These are phyloP conservation scores for Peronospora farinosa DNA, from an alignment of 352 stramenopile species.

Conservation along the genomic window DNA sequence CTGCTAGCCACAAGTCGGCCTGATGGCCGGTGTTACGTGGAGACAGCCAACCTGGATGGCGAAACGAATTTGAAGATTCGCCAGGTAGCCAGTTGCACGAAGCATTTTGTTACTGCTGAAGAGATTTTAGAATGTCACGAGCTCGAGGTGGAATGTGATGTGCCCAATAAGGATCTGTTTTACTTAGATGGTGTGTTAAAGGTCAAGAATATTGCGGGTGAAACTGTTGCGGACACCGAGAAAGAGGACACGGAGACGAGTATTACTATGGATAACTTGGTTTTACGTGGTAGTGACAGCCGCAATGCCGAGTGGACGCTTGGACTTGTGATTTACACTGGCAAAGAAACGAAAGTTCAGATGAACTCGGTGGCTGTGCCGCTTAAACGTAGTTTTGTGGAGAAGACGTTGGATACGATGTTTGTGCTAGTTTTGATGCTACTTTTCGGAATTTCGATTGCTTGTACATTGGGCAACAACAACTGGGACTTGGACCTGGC, in stretches of 20 bases:
- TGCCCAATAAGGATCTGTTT: conserved; percentile 82
- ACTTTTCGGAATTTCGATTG: conserved; percentile 80
- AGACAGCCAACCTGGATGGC: conserved; percentile 83
- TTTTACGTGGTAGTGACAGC: conserved; percentile 79
- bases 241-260: conserved; percentile 38
- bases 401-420: conserved; percentile 85
- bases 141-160: conserved; percentile 70
- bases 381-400: conserved; percentile 81
- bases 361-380: conserved; percentile 81
- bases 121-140: conserved; percentile 64
- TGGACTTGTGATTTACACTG: conserved; percentile 81
- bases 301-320: conserved; percentile 84
- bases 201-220: conserved; percentile 21
- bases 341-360: conserved; percentile 75
- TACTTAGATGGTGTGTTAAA: conserved; percentile 77
- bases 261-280: conserved; percentile 84
- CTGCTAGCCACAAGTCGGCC: conserved; percentile 66
- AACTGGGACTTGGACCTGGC: conserved; percentile 72
- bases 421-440: conserved; percentile 83
- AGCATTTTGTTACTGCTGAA: conserved; percentile 65
- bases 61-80: conserved; percentile 88
- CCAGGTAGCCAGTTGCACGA: conserved; percentile 66
- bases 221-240: conserved; percentile 10
- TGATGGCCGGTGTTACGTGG: conserved; percentile 77
- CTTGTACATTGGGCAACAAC: conserved; percentile 79